A percentile compares a stretch with the other conserved stretches of the same genome.
Conservation (phyloP, 2,329 filamentous ascomycete genomes). For the Tricladium varicosporioides region DNA sequence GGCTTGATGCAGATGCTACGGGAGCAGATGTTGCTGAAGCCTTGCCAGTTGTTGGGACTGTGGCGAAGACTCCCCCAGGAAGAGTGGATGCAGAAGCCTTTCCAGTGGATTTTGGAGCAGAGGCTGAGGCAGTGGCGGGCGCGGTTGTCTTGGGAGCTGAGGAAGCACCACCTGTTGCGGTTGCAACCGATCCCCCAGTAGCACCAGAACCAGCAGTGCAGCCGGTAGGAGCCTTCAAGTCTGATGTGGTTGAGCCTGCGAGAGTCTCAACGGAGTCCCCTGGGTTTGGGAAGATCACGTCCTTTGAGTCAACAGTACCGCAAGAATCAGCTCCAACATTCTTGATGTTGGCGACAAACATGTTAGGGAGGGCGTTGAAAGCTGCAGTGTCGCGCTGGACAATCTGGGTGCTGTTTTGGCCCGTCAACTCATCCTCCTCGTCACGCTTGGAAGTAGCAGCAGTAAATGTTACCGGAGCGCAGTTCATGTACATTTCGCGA, state of each 20-base stretch:
- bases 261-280: conserved; percentile 55
- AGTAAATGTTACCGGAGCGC: conserved; percentile 69
- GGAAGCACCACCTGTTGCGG: conserved; percentile 4
- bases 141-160: conserved; percentile 3
- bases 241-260: conserved; percentile 24
- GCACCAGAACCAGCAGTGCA: conserved; percentile 26
- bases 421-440: conserved; percentile 20
- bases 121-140: conserved; percentile 7
- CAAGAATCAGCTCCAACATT: conserved; percentile 44
- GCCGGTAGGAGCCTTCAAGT: conserved; percentile 23
- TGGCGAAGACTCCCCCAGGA: conserved; percentile 35
- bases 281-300: conserved; percentile 68
- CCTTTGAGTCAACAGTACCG: conserved; percentile 48
- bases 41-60: conserved; percentile 26
- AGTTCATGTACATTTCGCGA: conserved; percentile 98
- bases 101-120: conserved; percentile 9
- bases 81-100: conserved; percentile 8
- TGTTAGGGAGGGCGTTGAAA: conserved; percentile 63
- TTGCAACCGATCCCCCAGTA: conserved; percentile 32
- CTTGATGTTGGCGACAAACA: conserved; percentile 72
- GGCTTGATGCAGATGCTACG: conserved; percentile 22
- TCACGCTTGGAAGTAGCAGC: conserved; percentile 45
- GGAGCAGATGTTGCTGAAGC: conserved; percentile 19
- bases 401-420: conserved; percentile 22
- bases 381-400: conserved; percentile 43